These are phyloP conservation scores for Catharanthus roseus DNA, from an alignment of 257 asterid species.

Conservation along the genomic window DNA sequence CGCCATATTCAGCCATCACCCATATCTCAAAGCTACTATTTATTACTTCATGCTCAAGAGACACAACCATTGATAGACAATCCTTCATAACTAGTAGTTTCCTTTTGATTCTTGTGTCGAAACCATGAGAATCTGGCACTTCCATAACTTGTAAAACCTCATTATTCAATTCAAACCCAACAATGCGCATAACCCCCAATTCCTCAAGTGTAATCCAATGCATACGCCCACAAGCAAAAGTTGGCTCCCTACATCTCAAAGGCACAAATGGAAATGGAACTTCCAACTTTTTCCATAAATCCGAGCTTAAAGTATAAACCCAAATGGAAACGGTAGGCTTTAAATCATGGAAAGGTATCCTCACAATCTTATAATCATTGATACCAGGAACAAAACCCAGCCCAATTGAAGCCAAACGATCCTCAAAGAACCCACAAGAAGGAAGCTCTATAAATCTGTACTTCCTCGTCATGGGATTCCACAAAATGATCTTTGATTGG, in stretches of 20 bases:
- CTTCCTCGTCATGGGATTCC: background rate
- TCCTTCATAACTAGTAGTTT: background rate
- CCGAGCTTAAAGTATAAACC: slow-evolving; percentile 5
- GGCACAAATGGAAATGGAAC: background rate
- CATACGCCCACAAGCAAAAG: background rate
- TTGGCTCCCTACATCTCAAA: background rate
- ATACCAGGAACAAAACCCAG: background rate
- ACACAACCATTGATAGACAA: background rate
- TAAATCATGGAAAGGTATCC: background rate
- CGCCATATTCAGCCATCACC: background rate
- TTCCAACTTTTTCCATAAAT: slow-evolving; percentile 3
- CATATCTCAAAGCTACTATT: background rate
- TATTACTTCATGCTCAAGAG: background rate
- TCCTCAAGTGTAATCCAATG: background rate
- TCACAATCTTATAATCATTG: background rate
- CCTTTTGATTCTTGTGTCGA: background rate
- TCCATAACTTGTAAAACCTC: background rate
- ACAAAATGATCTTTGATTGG: background rate
- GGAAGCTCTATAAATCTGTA: background rate
- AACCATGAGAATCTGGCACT: background rate
- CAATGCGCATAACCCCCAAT: background rate
- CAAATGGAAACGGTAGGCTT: background rate
- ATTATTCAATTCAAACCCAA: background rate
- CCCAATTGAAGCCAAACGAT: background rate
- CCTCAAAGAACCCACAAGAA: background rate